Conservation (phyloP, 2,329 filamentous ascomycete species). For the Amauroascus niger region DNA sequence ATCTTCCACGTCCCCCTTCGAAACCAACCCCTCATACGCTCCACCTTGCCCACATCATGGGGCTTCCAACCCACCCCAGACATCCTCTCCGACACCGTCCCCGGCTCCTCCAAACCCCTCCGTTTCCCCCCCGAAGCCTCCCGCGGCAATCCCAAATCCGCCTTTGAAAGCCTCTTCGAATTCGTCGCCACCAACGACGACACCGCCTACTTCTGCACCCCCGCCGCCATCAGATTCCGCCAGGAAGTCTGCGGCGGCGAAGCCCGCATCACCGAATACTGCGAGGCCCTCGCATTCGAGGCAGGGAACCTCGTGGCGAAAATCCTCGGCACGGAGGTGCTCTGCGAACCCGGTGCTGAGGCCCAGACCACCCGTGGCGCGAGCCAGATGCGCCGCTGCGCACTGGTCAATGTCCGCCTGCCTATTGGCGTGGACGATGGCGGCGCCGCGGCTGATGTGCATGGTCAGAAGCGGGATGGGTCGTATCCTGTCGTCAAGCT, state of each 20-base stretch:
- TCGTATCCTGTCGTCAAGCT: constrained; percentile 27
- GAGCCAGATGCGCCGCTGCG: constrained; percentile 50
- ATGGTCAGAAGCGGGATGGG: constrained; percentile 1
- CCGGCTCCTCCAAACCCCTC: not conserved
- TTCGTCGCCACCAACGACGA: constrained; percentile 69
- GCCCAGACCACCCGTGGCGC: constrained; percentile 14
- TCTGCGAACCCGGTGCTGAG: constrained; percentile 45
- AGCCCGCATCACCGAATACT: constrained; percentile 55
- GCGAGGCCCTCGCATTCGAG: constrained; percentile 50
- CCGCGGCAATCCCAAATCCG: constrained; percentile 37
- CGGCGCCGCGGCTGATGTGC: constrained; percentile 7
- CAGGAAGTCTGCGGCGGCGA: constrained; percentile 63
- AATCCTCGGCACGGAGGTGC: constrained; percentile 57
- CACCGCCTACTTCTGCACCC: constrained; percentile 60
- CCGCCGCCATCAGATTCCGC: constrained; percentile 63
- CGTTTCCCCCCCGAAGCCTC: too few species aligned
- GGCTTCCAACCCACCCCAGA: constrained; percentile 51
- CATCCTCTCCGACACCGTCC: constrained; percentile 14
- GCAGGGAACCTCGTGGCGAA: constrained; percentile 54
- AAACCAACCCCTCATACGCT: constrained; percentile 66
- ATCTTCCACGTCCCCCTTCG: constrained; percentile 67
- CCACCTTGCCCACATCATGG: constrained; percentile 69
- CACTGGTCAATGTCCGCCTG: constrained; percentile 62
- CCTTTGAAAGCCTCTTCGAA: constrained; percentile 62
- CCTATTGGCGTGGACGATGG: constrained; percentile 46